Evolutionary conservation across 805 yeast genomes (phyloP).

Genomic region (Metschnikowia proteae): DNA sequence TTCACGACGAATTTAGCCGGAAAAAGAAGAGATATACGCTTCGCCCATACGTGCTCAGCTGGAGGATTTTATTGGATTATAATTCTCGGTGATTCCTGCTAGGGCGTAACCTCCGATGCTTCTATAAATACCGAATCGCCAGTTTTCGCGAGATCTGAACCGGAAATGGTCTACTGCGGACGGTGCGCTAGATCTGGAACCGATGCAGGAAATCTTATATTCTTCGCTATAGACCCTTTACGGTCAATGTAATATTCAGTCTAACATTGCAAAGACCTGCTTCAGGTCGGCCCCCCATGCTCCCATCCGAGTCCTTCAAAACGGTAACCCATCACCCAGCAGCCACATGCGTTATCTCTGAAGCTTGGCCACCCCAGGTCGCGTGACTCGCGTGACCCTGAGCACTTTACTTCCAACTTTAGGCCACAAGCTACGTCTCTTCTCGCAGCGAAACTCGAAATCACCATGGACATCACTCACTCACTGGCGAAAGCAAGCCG

Average conservation of each 20-base stretch:
- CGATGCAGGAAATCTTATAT: neutral
- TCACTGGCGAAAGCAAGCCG: conserved; percentile 23
- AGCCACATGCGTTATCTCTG: neutral
- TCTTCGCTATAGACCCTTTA: no score
- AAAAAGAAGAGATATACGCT: no score
- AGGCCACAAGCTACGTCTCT: neutral
- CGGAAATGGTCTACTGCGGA: neutral
- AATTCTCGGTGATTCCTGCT: no score
- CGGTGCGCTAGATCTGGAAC: neutral
- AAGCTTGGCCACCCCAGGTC: neutral
- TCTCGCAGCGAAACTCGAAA: neutral
- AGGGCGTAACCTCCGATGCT: no score
- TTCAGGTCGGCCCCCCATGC: no score
- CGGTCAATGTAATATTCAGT: neutral
- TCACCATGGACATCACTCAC: conserved; percentile 15
- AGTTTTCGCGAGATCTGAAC: neutral
- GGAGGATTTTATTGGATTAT: no score
- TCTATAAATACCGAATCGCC: neutral
- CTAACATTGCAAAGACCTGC: neutral
- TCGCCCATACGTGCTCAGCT: no score
- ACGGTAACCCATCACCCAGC: no score
- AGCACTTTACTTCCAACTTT: neutral
- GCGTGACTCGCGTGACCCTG: conserved; percentile 4
- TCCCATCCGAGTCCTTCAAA: no score
- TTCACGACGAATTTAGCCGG: neutral